phyloP scores from a whole-genome alignment of 2,329 filamentous ascomycete species.

The Scolecobasidium constrictum region DNA sequence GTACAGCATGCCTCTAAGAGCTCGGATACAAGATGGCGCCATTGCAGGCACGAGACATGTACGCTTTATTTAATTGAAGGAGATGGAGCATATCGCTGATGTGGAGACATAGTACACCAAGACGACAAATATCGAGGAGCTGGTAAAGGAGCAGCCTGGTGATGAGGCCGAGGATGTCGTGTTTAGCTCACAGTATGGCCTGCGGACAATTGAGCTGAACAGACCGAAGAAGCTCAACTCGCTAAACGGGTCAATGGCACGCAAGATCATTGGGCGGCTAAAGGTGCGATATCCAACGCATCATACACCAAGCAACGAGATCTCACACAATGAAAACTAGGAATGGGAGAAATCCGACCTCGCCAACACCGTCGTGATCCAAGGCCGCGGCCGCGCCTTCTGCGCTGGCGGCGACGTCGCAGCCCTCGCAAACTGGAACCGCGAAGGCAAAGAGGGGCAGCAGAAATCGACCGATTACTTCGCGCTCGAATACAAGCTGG shows the following conservation, averaged over 20 bases:
- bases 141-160: constrained; percentile 44
- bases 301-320: background rate
- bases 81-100: too few species aligned
- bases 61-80: background rate
- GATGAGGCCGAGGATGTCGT: constrained; percentile 86
- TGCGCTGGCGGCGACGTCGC: constrained; percentile 91
- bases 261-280: constrained; percentile 83
- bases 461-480: constrained; percentile 76
- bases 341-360: constrained; percentile 95
- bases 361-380: constrained; percentile 85
- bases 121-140: constrained; percentile 14
- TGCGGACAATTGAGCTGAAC: constrained; percentile 90
- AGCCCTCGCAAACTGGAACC: constrained; percentile 64
- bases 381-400: constrained; percentile 77
- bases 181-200: constrained; percentile 79
- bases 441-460: constrained; percentile 56
- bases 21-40: constrained; percentile 56
- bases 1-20: constrained; percentile 64
- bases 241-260: constrained; percentile 85
- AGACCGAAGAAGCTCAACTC: constrained; percentile 86
- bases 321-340: constrained; percentile 14
- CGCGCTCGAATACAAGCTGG: constrained; percentile 86
- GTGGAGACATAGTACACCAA: constrained; percentile 18
- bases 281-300: constrained; percentile 29
- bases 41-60: constrained; percentile 23